Percentiles rank a stretch among this genome's conserved stretches.
Conservation (phyloP, 2,329 filamentous ascomycete species). For the Mollisia scopiformis region DNA sequence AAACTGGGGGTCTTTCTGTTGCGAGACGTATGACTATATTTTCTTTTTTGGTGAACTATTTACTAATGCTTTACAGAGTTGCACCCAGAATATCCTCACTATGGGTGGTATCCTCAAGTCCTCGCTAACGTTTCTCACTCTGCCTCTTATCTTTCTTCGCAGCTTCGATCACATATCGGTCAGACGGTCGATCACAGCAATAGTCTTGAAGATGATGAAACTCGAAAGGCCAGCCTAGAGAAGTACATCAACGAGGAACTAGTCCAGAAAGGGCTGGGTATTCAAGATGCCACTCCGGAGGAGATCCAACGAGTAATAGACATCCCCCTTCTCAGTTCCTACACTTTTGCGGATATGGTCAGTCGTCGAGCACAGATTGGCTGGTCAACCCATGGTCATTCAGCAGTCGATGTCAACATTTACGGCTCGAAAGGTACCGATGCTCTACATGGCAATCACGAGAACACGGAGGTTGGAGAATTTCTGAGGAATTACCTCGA, state of each 20-base stretch:
- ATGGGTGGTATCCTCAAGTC: conserved; percentile 80
- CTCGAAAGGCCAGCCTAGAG: conserved; percentile 42
- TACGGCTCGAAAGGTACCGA: conserved; percentile 76
- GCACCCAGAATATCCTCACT: conserved; percentile 64
- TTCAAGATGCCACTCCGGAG: conserved; percentile 69
- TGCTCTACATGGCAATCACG: conserved; percentile 80
- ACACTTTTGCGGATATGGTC: conserved; percentile 80
- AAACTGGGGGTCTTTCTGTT: conserved; percentile 86
- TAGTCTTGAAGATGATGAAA: neutral
- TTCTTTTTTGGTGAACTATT: neutral
- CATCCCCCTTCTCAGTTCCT: conserved; percentile 54
- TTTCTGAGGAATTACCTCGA: conserved; percentile 81
- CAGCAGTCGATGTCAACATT: conserved; percentile 93
- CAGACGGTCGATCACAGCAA: conserved; percentile 6
- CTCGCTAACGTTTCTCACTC: conserved; percentile 80
- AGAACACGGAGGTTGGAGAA: conserved; percentile 89
- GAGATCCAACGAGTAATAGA: conserved; percentile 72
- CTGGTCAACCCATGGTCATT: conserved; percentile 94
- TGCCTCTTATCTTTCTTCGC: conserved; percentile 68
- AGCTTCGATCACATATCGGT: conserved; percentile 62
- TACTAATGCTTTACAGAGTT: conserved; percentile 47
- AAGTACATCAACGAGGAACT: conserved; percentile 71
- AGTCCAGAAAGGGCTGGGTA: conserved; percentile 72
- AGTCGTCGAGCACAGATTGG: conserved; percentile 87
- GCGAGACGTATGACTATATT: conserved; percentile 66